These are phyloP conservation scores for Paraurostyla sp. DNA, from an alignment of 73 alveolate species.

Conservation along the genomic window DNA sequence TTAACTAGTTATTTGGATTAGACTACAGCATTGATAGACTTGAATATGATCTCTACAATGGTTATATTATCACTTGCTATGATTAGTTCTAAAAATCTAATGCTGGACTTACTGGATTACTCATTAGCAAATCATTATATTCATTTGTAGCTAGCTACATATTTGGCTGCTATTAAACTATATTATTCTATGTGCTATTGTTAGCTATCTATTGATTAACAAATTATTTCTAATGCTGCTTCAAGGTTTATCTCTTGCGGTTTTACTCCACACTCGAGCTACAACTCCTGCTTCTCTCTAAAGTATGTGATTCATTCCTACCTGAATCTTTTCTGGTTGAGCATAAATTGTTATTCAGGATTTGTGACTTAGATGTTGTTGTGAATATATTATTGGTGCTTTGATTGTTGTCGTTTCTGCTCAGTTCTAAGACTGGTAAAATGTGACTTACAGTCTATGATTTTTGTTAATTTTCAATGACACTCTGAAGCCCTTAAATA, in stretches of 20 bases:
- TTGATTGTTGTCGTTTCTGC: slow-evolving; percentile 30
- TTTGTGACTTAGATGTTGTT: neutral
- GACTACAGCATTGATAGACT: neutral
- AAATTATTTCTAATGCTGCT: no score
- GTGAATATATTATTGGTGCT: no score
- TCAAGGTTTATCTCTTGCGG: no score
- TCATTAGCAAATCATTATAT: no score
- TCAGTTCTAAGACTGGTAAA: neutral
- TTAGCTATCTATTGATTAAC: no score
- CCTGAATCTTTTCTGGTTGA: slow-evolving; percentile 8
- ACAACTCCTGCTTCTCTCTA: slow-evolving; percentile 20
- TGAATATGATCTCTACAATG: neutral
- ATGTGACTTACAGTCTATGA: neutral
- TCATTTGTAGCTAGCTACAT: no score
- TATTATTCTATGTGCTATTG: no score
- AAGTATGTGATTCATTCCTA: neutral
- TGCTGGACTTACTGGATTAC: no score
- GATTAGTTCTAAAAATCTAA: no score
- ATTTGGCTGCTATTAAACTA: no score
- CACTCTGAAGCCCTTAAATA: slow-evolving; percentile 12
- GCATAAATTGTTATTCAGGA: neutral
- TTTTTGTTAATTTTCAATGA: slow-evolving; percentile 12
- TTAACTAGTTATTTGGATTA: neutral
- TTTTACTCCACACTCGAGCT: slow-evolving; percentile 17
- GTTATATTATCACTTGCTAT: neutral